These are phyloP conservation scores for Leptomonas pyrrhocoris DNA, from an alignment of 208 protist genomes.

Conservation along the genomic window DNA sequence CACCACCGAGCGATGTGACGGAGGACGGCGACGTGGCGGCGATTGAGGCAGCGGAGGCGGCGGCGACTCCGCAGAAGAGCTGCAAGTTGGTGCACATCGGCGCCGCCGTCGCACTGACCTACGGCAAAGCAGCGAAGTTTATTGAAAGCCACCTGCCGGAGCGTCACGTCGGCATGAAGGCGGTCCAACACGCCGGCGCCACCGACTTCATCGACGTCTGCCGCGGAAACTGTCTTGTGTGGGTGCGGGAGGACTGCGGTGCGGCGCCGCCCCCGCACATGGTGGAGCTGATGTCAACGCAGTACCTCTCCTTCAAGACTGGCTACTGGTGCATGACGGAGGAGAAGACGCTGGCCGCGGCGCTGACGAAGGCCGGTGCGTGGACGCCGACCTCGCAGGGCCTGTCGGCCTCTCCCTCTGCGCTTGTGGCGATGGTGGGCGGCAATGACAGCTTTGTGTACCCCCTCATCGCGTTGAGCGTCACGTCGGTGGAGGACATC, in stretches of 20 bases:
- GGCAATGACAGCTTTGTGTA: conserved; percentile 62
- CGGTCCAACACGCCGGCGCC: conserved; percentile 44
- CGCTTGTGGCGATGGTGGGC: conserved; percentile 58
- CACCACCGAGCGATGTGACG: conserved; percentile 19
- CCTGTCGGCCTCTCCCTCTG: conserved; percentile 18
- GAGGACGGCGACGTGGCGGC: not conserved
- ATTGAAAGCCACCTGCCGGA: conserved; percentile 52
- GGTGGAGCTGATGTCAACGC: conserved; percentile 31
- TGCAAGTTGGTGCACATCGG: conserved; percentile 71
- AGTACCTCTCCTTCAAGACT: conserved; percentile 70
- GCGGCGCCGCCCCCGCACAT: conserved; percentile 21
- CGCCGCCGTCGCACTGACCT: conserved; percentile 58
- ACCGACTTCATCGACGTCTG: conserved; percentile 68
- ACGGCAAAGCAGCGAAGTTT: conserved; percentile 62
- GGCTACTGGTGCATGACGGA: conserved; percentile 75
- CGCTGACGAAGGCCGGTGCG: conserved; percentile 25
- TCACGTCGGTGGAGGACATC: conserved; percentile 36
- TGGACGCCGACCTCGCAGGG: conserved; percentile 28
- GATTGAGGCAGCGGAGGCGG: conserved; percentile 4
- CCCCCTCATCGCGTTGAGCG: conserved; percentile 30
- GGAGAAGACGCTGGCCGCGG: conserved; percentile 32
- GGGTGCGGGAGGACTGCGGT: conserved; percentile 63
- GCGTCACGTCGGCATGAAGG: conserved; percentile 47
- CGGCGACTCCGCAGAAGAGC: conserved; percentile 36
- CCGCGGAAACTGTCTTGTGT: conserved; percentile 73